phyloP scores from a whole-genome alignment of 352 stramenopile species.

The Phytopythium cucurbitacearum region DNA sequence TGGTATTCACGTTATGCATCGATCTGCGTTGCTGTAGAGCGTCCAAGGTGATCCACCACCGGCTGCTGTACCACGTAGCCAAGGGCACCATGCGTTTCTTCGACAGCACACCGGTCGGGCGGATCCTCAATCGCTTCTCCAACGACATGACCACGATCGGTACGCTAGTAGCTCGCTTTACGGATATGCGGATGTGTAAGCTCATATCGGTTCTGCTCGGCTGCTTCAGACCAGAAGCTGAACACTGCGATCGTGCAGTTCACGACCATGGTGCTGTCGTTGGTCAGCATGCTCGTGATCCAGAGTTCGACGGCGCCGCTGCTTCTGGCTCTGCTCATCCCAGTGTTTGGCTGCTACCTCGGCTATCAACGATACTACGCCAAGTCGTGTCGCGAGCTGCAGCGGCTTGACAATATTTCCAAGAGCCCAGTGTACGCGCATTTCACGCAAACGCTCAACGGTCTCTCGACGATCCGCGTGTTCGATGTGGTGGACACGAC shows the following conservation, averaged over 20 bases:
- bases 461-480: slow-evolving; percentile 61
- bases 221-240: slow-evolving; percentile 48
- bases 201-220: slow-evolving; percentile 5
- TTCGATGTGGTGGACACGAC: slow-evolving; percentile 55
- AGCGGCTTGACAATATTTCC: slow-evolving; percentile 57
- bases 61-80: slow-evolving; percentile 56
- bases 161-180: slow-evolving; percentile 8
- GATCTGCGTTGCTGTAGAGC: slow-evolving; percentile 22
- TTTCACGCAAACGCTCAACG: slow-evolving; percentile 88
- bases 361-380: slow-evolving; percentile 63
- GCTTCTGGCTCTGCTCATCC: slow-evolving; percentile 49
- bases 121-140: slow-evolving; percentile 77
- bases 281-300: slow-evolving; percentile 51
- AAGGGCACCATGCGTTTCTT: slow-evolving; percentile 87
- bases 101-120: slow-evolving; percentile 69
- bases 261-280: slow-evolving; percentile 36
- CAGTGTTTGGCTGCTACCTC: slow-evolving; percentile 62
- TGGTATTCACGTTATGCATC: background rate
- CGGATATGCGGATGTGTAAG: background rate
- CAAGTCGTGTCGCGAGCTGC: slow-evolving; percentile 61
- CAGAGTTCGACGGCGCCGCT: slow-evolving; percentile 38
- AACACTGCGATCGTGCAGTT: slow-evolving; percentile 40
- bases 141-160: slow-evolving; percentile 65
- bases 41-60: slow-evolving; percentile 57
- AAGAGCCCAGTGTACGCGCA: slow-evolving; percentile 90